Conservation (phyloP, 1,284 basidiomycete genomes). For the Microstroma glucosiphilum region DNA sequence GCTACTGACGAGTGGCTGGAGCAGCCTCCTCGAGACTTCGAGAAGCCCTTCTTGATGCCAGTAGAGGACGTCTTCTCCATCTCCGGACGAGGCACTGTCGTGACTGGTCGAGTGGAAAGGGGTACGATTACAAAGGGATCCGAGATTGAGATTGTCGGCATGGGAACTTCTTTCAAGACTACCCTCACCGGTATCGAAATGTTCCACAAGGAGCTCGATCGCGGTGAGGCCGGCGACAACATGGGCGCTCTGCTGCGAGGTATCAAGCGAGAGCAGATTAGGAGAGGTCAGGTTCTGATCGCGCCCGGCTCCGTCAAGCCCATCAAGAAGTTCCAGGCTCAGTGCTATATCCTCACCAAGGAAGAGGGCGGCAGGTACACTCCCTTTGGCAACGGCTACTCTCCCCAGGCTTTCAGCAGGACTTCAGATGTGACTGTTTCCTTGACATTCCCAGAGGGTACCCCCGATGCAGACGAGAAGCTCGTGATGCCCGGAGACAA, state of each 20-base stretch:
- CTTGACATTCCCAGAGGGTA: slow-evolving; percentile 78
- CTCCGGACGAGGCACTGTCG: slow-evolving; percentile 95
- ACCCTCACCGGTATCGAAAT: slow-evolving; percentile 96
- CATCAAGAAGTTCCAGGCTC: slow-evolving; percentile 72
- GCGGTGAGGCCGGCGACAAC: slow-evolving; percentile 97
- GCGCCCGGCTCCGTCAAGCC: slow-evolving; percentile 89
- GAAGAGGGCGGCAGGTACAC: slow-evolving; percentile 98
- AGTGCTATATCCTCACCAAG: slow-evolving; percentile 66
- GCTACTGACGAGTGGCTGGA: slow-evolving; percentile 94
- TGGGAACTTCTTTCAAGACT: slow-evolving; percentile 79
- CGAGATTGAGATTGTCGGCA: slow-evolving; percentile 89
- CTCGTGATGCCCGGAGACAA: slow-evolving; percentile 98
- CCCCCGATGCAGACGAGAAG: slow-evolving; percentile 52
- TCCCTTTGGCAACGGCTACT: slow-evolving; percentile 94
- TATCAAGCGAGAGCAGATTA: slow-evolving; percentile 92
- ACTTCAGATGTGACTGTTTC: slow-evolving; percentile 88
- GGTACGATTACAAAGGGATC: slow-evolving; percentile 85
- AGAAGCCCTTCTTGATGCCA: slow-evolving; percentile 95
- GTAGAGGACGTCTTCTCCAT: slow-evolving; percentile 98
- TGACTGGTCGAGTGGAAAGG: slow-evolving; percentile 94
- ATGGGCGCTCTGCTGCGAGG: slow-evolving; percentile 97
- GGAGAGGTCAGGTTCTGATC: slow-evolving; percentile 85
- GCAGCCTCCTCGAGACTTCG: slow-evolving; percentile 87
- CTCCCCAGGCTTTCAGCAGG: slow-evolving; percentile 91
- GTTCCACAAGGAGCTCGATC: slow-evolving; percentile 99